Evolutionary conservation across 2,329 filamentous ascomycete genomes (phyloP), one percentile per base, ranked within the genome.

Genomic region (Neospermospora avenae): DNA sequence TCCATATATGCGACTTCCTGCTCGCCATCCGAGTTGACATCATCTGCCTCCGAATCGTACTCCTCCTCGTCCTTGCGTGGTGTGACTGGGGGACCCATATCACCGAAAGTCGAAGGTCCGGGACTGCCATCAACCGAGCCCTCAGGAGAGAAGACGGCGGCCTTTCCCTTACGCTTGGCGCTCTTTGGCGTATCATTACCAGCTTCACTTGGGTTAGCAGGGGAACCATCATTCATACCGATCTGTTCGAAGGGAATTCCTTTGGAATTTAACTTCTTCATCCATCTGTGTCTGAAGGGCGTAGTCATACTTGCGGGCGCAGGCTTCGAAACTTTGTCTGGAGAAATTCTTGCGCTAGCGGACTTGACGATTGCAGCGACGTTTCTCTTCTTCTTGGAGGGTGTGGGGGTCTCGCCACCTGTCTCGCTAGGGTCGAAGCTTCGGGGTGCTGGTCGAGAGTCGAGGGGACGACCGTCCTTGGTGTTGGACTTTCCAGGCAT

Each of bases 241-340:
- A 24, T 24, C 18, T 49, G 42, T 41, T 28, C 18, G 28, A 48
- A 37, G 16, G 42, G 42, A 14, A 39, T n/a, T 18, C 55, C 55
- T 37, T 48, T 49, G 11, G 42, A 49, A 39, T 48, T 48, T 49
- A 44, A 41, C 31, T 60, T 60, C 41, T 57, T 60, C 42, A 37
- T 35, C 58, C 53, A 60, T 7, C 11, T 25, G 41, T 35, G 51
- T 35, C 53, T 16, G 54, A 53, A 60, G 39, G 54, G 45, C 13
- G 20, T 31, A 6, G 28, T 37, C 58, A 57, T 60, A 57, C 58
- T 54, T 25, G 57, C 11, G 7, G 54, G 4, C 42, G 57, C 11
- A 4, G 54, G 4, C 42, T 62, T 62, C 18, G 22, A 1, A 37
- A 61, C 45, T 35, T 61, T 61, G 37, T 58, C 55, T 8, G 49